Evolutionary conservation across 176 grass and related monocot genomes (phyloP), one percentile per base, ranked within the genome.

Genomic region (Zoysia pacifica): DNA sequence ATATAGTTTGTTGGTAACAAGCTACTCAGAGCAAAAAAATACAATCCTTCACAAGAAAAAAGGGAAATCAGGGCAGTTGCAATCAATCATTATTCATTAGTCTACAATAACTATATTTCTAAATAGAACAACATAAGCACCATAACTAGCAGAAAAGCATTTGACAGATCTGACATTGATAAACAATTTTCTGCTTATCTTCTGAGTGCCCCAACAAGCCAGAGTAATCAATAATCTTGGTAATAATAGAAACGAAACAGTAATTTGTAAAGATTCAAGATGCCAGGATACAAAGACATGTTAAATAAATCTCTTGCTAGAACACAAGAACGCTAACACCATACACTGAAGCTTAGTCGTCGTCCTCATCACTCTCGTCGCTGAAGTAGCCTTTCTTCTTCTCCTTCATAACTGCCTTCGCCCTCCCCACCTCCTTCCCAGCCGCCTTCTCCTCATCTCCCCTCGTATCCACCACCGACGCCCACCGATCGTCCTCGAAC

Each of bases 351-450:
- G 48, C 69, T 88, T 51, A 87, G 12, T 83, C 84, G 3, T 93
- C 96, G 6, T 99, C 96, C 55, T 95, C 96, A 8, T 83, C 95
- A 40, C 92, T 99, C 87, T 99, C 96, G 51, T 99, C 92, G 68
- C 96, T 95, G 81, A 99, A 99, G 76, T 99, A 99, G 75, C 96
- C 87, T 82, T 80, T 91, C 78, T 74, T 87, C 82, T 95, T 99
- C 86, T 91, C 92, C 84, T 90, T 98, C 86, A 63, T 92, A 12
- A 41, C 70, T 20, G 83, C 75, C 79, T 78, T 84, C 5, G 65
- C 65, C 78, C 68, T 81, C 5, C 62, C 63, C 28, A 79, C 44
- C 20, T 78, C 68, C 75, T 74, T 87, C 71, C 38, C 62, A 65
- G 78, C 80, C 18, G 72, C 80, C 88, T 81, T 90, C 86, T 84